These are phyloP conservation scores for Aureobasidium sp. DNA, from an alignment of 2,329 filamentous ascomycete species.

Conservation along the genomic window DNA sequence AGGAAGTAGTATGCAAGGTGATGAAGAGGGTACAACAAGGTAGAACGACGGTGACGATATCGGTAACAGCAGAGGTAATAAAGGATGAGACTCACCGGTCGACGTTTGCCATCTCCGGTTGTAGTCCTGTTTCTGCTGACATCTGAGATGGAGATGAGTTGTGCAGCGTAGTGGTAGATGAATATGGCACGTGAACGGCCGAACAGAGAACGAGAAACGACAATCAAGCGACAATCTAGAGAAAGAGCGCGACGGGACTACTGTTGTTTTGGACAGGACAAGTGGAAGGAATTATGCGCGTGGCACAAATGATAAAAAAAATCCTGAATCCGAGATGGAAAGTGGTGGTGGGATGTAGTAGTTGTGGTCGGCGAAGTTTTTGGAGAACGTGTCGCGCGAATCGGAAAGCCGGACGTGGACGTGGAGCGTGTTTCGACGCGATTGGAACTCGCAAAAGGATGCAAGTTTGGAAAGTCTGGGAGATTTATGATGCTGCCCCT, in stretches of 20 bases:
- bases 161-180: conserved; percentile 7
- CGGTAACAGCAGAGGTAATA: conserved; percentile 19
- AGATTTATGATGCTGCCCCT: conserved; percentile 1
- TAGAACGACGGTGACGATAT: background rate
- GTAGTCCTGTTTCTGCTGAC: conserved; percentile 15
- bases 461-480: conserved; percentile 9
- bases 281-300: conserved; percentile 9
- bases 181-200: conserved; percentile 14
- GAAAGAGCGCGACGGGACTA: conserved; percentile 11
- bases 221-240: conserved; percentile 13
- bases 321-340: background rate
- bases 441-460: conserved; percentile 11
- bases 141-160: conserved; percentile 4
- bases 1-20: conserved; percentile 16
- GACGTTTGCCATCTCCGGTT: conserved; percentile 31
- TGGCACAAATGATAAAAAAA: conserved; percentile 7
- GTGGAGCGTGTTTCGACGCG: conserved; percentile 14
- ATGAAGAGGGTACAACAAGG: background rate
- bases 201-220: conserved; percentile 7
- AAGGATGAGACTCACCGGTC: conserved; percentile 52
- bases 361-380: background rate
- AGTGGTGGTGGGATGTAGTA: background rate
- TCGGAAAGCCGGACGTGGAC: conserved; percentile 14
- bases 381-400: conserved; percentile 12
- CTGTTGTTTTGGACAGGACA: conserved; percentile 2